A percentile compares a stretch with the other conserved stretches of the same genome.
Evolutionary conservation across 1,284 basidiomycete genomes (phyloP).

Genomic region (Melampsora americana): DNA sequence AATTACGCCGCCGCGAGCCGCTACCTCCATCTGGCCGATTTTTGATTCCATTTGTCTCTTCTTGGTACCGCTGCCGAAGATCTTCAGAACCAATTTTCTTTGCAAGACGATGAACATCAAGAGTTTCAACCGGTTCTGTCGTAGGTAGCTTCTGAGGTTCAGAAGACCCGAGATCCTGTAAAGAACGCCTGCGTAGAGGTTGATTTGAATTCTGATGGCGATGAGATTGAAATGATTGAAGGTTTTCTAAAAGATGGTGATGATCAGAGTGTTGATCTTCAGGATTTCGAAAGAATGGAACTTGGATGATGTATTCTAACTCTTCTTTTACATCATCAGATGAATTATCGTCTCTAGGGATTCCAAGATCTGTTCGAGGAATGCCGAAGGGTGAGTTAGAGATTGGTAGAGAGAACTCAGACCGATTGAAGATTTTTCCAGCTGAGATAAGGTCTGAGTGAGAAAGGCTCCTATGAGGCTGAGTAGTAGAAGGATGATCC

Average conservation of each 20-base stretch:
- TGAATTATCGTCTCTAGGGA: neutral
- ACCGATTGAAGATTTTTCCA: neutral
- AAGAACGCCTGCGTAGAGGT: neutral
- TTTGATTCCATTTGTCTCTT: neutral
- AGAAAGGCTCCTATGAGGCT: neutral
- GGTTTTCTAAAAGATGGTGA: neutral
- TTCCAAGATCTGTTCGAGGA: neutral
- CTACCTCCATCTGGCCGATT: neutral
- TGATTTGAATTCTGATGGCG: neutral
- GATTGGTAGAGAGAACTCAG: neutral
- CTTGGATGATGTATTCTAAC: neutral
- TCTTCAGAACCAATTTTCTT: slow-evolving; percentile 30
- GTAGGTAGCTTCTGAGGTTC: slow-evolving; percentile 34
- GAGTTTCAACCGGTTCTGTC: slow-evolving; percentile 36
- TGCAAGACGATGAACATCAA: slow-evolving; percentile 30
- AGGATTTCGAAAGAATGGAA: neutral
- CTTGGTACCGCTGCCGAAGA: slow-evolving; percentile 14
- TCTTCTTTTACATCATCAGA: neutral
- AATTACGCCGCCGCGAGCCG: slow-evolving; percentile 29
- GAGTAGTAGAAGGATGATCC: neutral
- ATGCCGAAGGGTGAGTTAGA: neutral
- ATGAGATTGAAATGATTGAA: neutral
- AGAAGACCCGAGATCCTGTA: neutral
- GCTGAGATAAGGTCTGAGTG: neutral
- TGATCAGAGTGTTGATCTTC: neutral